Percentiles rank a stretch among this genome's conserved stretches.
Conservation (phyloP, 179 eudicot species). For the Drosera spatulata region DNA sequence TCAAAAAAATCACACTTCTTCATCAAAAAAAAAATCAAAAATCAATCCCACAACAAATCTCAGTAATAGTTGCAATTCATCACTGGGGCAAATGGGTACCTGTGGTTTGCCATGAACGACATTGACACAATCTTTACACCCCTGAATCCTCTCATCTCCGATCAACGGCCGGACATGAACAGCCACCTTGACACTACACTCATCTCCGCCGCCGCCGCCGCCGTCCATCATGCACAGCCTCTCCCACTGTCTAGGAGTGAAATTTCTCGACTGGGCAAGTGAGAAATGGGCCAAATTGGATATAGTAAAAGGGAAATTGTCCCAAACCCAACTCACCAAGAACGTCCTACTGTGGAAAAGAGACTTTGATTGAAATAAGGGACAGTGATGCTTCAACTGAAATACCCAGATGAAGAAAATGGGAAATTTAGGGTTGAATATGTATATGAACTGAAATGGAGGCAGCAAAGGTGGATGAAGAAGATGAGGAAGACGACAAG, state of each 20-base stretch:
- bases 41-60: too few relatives aligned
- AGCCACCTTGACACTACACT: constrained; percentile 92
- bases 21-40: too few relatives aligned
- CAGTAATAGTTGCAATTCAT: background rate
- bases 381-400: background rate
- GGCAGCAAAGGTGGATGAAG: too few relatives aligned
- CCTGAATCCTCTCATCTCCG: constrained; percentile 88
- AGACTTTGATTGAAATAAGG: background rate
- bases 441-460: too few relatives aligned
- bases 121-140: constrained; percentile 88
- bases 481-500: too few relatives aligned
- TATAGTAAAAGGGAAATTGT: background rate
- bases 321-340: too few relatives aligned
- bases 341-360: background rate
- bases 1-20: too few relatives aligned
- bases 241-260: background rate
- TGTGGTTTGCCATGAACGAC: constrained; percentile 74
- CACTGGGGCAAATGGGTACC: constrained; percentile 21
- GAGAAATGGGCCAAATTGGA: constrained; percentile 3
- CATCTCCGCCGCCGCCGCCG: constrained; percentile 27
- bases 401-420: background rate
- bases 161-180: constrained; percentile 88
- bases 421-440: too few relatives aligned
- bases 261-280: constrained; percentile 6
- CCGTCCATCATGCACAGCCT: constrained; percentile 17